A percentile compares a stretch with the other conserved stretches of the same genome.
These are phyloP conservation scores for Nigrospora osmanthi DNA, from an alignment of 2,329 filamentous ascomycete species.

Conservation along the genomic window DNA sequence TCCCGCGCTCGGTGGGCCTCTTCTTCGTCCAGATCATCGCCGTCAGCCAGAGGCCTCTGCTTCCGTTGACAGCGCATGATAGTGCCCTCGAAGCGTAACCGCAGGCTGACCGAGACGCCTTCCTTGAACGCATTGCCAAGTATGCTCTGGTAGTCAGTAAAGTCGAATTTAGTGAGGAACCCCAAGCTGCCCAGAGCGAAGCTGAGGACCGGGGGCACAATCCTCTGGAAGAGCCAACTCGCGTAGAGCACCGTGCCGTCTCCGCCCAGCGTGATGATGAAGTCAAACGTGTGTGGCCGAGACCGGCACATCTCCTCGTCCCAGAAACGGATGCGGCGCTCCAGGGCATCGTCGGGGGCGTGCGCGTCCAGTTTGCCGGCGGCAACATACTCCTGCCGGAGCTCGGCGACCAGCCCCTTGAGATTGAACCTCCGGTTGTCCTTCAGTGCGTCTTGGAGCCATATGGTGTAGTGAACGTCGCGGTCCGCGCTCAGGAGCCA, in stretches of 20 bases:
- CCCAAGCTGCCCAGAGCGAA: slow-evolving; percentile 88
- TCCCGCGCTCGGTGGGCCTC: slow-evolving; percentile 45
- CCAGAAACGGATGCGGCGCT: slow-evolving; percentile 70
- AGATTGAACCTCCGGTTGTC: slow-evolving; percentile 67
- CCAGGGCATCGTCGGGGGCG: slow-evolving; percentile 26
- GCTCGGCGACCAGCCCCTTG: slow-evolving; percentile 57
- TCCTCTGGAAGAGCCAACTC: slow-evolving; percentile 92
- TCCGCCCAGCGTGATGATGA: slow-evolving; percentile 84
- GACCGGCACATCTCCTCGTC: slow-evolving; percentile 67
- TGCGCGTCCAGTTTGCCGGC: slow-evolving; percentile 23
- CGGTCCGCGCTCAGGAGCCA: slow-evolving; percentile 75
- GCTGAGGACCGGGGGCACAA: slow-evolving; percentile 87
- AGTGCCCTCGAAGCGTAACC: slow-evolving; percentile 86
- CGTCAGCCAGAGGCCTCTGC: slow-evolving; percentile 19
- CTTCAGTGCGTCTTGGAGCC: slow-evolving; percentile 70
- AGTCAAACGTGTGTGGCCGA: slow-evolving; percentile 83
- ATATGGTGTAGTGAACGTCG: slow-evolving; percentile 65
- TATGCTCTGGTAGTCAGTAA: slow-evolving; percentile 61
- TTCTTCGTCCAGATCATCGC: slow-evolving; percentile 20
- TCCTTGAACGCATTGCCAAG: slow-evolving; percentile 67
- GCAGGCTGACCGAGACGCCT: slow-evolving; percentile 80
- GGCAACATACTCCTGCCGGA: slow-evolving; percentile 34
- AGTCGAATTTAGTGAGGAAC: slow-evolving; percentile 96
- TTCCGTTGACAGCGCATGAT: slow-evolving; percentile 71
- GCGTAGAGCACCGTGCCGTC: slow-evolving; percentile 97